These are phyloP conservation scores for Backusella circina DNA, from an alignment of 192 early-diverging fungal genomes.

Conservation along the genomic window DNA sequence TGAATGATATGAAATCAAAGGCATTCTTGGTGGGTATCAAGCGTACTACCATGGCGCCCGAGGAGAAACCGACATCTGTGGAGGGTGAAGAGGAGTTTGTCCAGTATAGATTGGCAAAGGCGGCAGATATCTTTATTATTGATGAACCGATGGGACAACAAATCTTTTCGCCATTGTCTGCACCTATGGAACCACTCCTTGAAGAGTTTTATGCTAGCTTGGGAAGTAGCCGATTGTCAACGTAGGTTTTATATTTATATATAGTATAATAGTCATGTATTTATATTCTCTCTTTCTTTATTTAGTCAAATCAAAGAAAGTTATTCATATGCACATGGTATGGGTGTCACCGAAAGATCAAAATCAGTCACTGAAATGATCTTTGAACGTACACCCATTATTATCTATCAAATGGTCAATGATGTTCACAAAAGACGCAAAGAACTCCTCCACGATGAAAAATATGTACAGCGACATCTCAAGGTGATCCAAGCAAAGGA, in stretches of 20 bases:
- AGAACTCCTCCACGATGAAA: conserved; percentile 45
- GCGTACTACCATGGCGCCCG: not conserved
- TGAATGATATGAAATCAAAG: conserved; percentile 52
- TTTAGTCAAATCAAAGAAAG: conserved; percentile 43
- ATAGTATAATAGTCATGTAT: not conserved
- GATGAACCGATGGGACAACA: conserved; percentile 72
- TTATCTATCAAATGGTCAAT: conserved; percentile 47
- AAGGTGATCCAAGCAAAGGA: conserved; percentile 54
- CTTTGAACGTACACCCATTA: conserved; percentile 69
- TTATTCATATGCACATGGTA: conserved; percentile 45
- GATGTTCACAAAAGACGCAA: conserved; percentile 56
- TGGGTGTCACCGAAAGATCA: conserved; percentile 40
- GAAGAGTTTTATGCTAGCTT: conserved; percentile 66
- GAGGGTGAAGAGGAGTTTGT: conserved; percentile 38
- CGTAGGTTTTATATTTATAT: conserved; percentile 39
- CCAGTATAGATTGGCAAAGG: conserved; percentile 60
- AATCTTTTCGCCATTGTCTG: conserved; percentile 70
- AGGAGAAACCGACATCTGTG: conserved; percentile 6
- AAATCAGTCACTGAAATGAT: conserved; percentile 59
- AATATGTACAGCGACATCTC: conserved; percentile 55
- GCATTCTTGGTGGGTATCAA: conserved; percentile 67
- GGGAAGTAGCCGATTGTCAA: conserved; percentile 65
- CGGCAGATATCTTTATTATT: conserved; percentile 71
- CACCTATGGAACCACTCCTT: conserved; percentile 69
- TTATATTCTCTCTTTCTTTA: too few relatives aligned